Evolutionary conservation across 1,284 basidiomycete species (phyloP).

Genomic region (Blastosporella zonata): DNA sequence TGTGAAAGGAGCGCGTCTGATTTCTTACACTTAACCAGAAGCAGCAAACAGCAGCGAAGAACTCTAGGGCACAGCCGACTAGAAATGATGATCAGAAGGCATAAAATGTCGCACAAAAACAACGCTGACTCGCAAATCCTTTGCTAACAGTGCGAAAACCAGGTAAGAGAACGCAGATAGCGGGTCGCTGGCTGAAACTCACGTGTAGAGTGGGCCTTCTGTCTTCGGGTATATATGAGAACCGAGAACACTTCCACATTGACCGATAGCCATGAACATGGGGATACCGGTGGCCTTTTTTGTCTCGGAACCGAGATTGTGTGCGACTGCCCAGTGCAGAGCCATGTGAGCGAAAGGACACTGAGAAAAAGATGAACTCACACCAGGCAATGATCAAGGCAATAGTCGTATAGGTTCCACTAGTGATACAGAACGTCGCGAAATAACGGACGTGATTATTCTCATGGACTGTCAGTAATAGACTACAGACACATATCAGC

Average conservation of each 20-base stretch:
- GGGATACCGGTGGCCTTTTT: slow-evolving; percentile 75
- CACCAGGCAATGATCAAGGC: slow-evolving; percentile 73
- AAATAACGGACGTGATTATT: slow-evolving; percentile 60
- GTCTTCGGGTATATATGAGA: slow-evolving; percentile 67
- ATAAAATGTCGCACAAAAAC: slow-evolving; percentile 2
- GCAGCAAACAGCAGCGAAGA: slow-evolving; percentile 54
- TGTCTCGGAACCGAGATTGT: slow-evolving; percentile 76
- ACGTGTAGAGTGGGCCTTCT: slow-evolving; percentile 66
- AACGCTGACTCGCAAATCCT: slow-evolving; percentile 54
- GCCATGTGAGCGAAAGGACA: neutral
- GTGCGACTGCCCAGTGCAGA: slow-evolving; percentile 44
- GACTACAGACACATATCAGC: slow-evolving; percentile 27
- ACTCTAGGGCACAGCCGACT: slow-evolving; percentile 57
- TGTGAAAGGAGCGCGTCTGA: neutral
- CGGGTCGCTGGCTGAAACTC: slow-evolving; percentile 17
- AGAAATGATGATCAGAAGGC: slow-evolving; percentile 6
- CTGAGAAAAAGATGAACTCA: slow-evolving; percentile 32
- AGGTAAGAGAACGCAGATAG: neutral
- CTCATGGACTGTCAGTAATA: slow-evolving; percentile 45
- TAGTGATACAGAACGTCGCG: slow-evolving; percentile 66
- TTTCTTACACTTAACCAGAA: slow-evolving; percentile 49
- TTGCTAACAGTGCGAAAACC: slow-evolving; percentile 37
- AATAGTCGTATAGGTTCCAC: slow-evolving; percentile 67
- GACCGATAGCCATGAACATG: slow-evolving; percentile 74
- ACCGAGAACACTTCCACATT: slow-evolving; percentile 68